These are phyloP conservation scores for Rutstroemia sp. DNA, from an alignment of 2,329 filamentous ascomycete genomes.

Conservation along the genomic window DNA sequence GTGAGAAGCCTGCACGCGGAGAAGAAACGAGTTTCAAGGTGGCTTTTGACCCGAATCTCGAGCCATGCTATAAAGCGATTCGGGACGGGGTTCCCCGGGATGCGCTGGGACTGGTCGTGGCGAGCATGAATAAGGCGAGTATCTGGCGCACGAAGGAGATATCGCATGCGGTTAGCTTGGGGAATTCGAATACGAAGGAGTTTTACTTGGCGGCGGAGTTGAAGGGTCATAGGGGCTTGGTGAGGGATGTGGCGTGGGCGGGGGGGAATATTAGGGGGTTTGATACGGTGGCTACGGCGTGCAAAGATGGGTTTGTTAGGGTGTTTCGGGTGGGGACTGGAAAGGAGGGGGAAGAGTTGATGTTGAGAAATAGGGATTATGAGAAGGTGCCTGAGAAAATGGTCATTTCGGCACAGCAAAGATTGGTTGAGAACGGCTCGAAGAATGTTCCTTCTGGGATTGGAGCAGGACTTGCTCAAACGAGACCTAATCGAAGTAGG, in stretches of 20 bases:
- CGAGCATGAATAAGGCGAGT: slow-evolving; percentile 74
- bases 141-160: slow-evolving; percentile 71
- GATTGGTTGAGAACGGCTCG: slow-evolving; percentile 17
- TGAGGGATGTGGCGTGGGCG: slow-evolving; percentile 87
- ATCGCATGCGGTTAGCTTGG: slow-evolving; percentile 40
- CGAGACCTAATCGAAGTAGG: slow-evolving; percentile 36
- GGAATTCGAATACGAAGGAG: slow-evolving; percentile 56
- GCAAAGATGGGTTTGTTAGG: slow-evolving; percentile 82
- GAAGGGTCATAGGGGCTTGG: slow-evolving; percentile 63
- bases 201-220: slow-evolving; percentile 83
- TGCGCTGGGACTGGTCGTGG: slow-evolving; percentile 73
- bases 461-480: slow-evolving; percentile 42
- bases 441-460: slow-evolving; percentile 42
- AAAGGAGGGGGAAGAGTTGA: slow-evolving; percentile 35
- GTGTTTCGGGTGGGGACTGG: slow-evolving; percentile 73
- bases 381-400: slow-evolving; percentile 21
- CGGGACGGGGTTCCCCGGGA: slow-evolving; percentile 75
- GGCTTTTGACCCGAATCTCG: slow-evolving; percentile 79
- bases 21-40: slow-evolving; percentile 85
- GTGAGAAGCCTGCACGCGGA: slow-evolving; percentile 62
- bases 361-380: slow-evolving; percentile 26
- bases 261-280: slow-evolving; percentile 84
- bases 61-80: slow-evolving; percentile 70
- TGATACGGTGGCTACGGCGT: slow-evolving; percentile 85
- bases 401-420: slow-evolving; percentile 23